These are phyloP conservation scores for Keithomyces neogunnii DNA, from an alignment of 2,329 filamentous ascomycete species.

Conservation along the genomic window DNA sequence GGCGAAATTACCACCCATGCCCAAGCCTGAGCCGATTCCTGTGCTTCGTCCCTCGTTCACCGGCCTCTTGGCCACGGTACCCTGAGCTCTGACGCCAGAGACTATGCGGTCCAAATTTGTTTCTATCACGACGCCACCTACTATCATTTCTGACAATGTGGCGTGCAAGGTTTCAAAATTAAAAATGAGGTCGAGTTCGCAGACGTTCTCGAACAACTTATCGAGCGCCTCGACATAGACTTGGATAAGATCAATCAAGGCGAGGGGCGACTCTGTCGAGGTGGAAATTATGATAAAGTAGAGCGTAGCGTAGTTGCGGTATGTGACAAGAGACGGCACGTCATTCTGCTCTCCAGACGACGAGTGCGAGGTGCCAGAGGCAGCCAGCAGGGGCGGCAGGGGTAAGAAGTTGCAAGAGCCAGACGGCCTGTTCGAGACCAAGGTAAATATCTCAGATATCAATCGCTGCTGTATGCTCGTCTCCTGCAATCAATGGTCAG, in stretches of 20 bases:
- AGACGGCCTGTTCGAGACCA: conserved; percentile 84
- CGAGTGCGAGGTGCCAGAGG: conserved; percentile 53
- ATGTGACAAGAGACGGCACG: conserved; percentile 89
- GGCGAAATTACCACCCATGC: conserved; percentile 51
- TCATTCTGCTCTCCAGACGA: conserved; percentile 70
- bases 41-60: conserved; percentile 57
- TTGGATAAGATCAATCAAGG: conserved; percentile 92
- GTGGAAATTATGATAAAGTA: conserved; percentile 99
- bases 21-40: conserved; percentile 39
- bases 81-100: conserved; percentile 69
- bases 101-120: conserved; percentile 85
- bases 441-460: conserved; percentile 93
- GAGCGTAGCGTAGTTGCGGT: conserved; percentile 95
- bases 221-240: conserved; percentile 96
- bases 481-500: conserved; percentile 51
- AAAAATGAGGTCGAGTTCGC: conserved; percentile 96
- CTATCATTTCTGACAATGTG: conserved; percentile 85
- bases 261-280: conserved; percentile 89
- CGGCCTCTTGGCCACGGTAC: conserved; percentile 68
- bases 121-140: conserved; percentile 90
- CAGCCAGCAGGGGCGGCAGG: conserved; percentile 56
- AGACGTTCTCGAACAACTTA: conserved; percentile 94
- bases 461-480: conserved; percentile 94
- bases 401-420: conserved; percentile 97
- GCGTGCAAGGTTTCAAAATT: conserved; percentile 97